Conservation (phyloP, 495 filamentous ascomycete genomes). For the Chaetomium fimeti region DNA sequence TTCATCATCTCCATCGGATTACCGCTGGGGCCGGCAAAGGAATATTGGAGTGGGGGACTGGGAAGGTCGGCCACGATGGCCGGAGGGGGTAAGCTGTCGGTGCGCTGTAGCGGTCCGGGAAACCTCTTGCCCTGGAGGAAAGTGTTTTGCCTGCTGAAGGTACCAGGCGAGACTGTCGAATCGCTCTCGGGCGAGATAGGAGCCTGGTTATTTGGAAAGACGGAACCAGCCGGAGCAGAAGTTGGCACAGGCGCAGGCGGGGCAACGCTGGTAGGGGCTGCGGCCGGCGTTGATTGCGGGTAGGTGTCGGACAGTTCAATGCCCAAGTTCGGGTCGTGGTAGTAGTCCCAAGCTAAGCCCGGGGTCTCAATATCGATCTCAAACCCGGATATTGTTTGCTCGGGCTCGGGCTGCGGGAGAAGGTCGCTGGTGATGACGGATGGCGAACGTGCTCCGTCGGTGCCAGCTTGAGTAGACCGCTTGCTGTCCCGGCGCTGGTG, state of each 20-base stretch:
- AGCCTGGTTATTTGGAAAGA: constrained; percentile 10
- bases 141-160: constrained; percentile 25
- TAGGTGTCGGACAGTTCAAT: constrained; percentile 17
- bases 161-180: constrained; percentile 25
- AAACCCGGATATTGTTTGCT: constrained; percentile 20
- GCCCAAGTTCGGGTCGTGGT: constrained; percentile 32
- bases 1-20: constrained; percentile 49
- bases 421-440: constrained; percentile 26
- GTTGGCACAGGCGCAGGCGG: constrained; percentile 14
- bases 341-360: constrained; percentile 37
- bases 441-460: constrained; percentile 31
- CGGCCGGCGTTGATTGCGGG: constrained; percentile 16
- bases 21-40: constrained; percentile 27
- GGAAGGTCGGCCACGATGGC: constrained; percentile 37
- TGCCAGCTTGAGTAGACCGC: constrained; percentile 27
- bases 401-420: constrained; percentile 15
- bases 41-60: constrained; percentile 24
- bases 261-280: constrained; percentile 15
- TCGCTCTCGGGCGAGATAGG: constrained; percentile 28
- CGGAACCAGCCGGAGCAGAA: constrained; percentile 13
- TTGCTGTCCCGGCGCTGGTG: constrained; percentile 33
- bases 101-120: constrained; percentile 27
- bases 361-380: constrained; percentile 32
- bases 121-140: constrained; percentile 20
- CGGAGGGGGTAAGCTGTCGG: constrained; percentile 34